Conservation (phyloP, 2,329 filamentous ascomycete species). For the Sporothrix mexicana region DNA sequence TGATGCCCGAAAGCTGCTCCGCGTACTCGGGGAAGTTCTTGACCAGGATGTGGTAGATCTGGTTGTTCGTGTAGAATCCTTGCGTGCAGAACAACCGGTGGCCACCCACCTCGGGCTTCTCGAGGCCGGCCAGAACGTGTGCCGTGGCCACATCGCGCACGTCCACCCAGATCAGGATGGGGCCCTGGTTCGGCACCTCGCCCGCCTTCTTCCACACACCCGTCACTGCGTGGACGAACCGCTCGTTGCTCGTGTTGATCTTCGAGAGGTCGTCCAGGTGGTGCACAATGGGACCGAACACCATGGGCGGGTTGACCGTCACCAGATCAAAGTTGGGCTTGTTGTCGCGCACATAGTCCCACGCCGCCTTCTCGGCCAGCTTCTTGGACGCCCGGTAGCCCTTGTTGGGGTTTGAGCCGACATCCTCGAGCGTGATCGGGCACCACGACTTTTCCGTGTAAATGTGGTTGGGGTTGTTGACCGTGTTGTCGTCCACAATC, state of each 20-base stretch:
- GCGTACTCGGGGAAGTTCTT: slow-evolving; percentile 57
- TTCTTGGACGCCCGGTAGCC: slow-evolving; percentile 61
- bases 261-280: slow-evolving; percentile 52
- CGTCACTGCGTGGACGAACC: slow-evolving; percentile 51
- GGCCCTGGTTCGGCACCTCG: slow-evolving; percentile 50
- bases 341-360: slow-evolving; percentile 55
- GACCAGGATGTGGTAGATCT: slow-evolving; percentile 53
- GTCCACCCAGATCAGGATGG: slow-evolving; percentile 58
- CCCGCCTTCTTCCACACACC: slow-evolving; percentile 54
- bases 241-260: slow-evolving; percentile 47
- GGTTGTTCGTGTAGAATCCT: slow-evolving; percentile 55
- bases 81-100: slow-evolving; percentile 58
- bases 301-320: slow-evolving; percentile 61
- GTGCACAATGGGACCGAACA: slow-evolving; percentile 60
- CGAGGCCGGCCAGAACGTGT: slow-evolving; percentile 58
- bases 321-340: slow-evolving; percentile 57
- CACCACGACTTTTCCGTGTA: slow-evolving; percentile 58
- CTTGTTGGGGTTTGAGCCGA: slow-evolving; percentile 45
- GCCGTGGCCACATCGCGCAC: slow-evolving; percentile 62
- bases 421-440: slow-evolving; percentile 52
- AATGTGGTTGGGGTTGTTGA: slow-evolving; percentile 47
- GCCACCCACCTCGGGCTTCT: slow-evolving; percentile 55
- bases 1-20: slow-evolving; percentile 54
- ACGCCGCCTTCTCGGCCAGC: slow-evolving; percentile 58
- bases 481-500: slow-evolving; percentile 50